A percentile compares a stretch with the other conserved stretches of the same genome.
phyloP scores from a whole-genome alignment of 2,329 filamentous ascomycete genomes.

The Sclerotinia borealis region DNA sequence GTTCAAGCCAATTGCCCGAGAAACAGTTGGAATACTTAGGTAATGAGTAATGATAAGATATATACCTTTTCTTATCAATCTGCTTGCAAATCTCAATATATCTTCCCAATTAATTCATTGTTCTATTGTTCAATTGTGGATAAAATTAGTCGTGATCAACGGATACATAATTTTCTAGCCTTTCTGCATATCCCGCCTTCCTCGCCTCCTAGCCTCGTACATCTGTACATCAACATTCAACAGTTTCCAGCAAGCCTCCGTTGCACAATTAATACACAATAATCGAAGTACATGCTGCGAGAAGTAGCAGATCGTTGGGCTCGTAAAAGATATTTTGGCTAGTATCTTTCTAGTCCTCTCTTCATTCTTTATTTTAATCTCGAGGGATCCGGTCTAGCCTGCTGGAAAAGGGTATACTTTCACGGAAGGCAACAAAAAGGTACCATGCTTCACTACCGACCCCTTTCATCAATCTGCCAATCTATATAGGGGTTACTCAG shows the following conservation, averaged over 20 bases:
- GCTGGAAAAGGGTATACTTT: neutral
- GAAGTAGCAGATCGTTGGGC: conserved; percentile 45
- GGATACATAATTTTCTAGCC: neutral
- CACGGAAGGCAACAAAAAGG: conserved; percentile 7
- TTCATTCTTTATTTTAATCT: conserved; percentile 7
- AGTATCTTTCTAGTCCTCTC: conserved; percentile 22
- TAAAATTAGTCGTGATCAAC: neutral
- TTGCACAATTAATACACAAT: neutral
- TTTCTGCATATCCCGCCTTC: neutral
- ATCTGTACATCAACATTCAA: neutral
- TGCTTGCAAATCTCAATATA: neutral
- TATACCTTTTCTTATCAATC: neutral
- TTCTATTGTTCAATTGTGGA: neutral
- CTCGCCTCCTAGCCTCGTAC: neutral
- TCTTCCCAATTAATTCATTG: neutral
- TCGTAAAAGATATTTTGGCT: conserved; percentile 40
- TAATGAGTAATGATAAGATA: neutral
- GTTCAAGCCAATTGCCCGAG: neutral
- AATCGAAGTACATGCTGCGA: conserved; percentile 44
- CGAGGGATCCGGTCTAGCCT: conserved; percentile 1
- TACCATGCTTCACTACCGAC: neutral
- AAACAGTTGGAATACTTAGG: neutral
- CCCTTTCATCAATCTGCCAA: neutral
- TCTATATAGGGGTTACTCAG: neutral
- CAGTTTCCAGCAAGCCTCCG: neutral